phyloP scores from a whole-genome alignment of 345 rosid species.

The Arabis hirsuta region DNA sequence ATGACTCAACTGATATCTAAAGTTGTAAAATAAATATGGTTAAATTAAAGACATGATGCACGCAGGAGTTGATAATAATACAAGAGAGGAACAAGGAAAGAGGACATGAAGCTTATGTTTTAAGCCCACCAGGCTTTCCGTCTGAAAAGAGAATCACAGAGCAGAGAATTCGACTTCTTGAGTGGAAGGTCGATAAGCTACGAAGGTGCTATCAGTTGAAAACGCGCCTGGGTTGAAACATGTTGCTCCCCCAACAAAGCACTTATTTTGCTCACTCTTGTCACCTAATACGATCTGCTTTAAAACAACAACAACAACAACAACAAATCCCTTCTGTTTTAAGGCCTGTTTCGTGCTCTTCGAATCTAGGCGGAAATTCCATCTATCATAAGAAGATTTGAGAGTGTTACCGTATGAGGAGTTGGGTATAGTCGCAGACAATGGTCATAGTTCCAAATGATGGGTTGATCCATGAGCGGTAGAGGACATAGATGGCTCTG shows the following conservation, averaged over 20 bases:
- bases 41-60: not conserved
- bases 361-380: not conserved
- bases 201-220: slow-evolving; percentile 70
- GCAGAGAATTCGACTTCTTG: slow-evolving; percentile 87
- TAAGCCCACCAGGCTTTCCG: slow-evolving; percentile 1
- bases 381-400: not conserved
- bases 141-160: slow-evolving; percentile 44
- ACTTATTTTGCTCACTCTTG: slow-evolving; percentile 79
- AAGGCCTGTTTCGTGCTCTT: not conserved
- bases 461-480: slow-evolving; percentile 87
- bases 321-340: not conserved
- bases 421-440: slow-evolving; percentile 88
- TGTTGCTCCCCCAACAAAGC: slow-evolving; percentile 73
- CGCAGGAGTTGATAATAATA: not conserved
- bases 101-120: not conserved
- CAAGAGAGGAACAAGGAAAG: not conserved
- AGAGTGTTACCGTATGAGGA: slow-evolving; percentile 73
- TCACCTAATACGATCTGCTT: slow-evolving; percentile 84
- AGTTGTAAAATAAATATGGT: no score
- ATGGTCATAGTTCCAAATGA: slow-evolving; percentile 96
- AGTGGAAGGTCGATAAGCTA: slow-evolving; percentile 79
- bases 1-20: no score
- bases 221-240: slow-evolving; percentile 95
- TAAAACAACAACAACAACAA: not conserved
- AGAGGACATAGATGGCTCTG: slow-evolving; percentile 97